Evolutionary conservation across 257 asterid species (phyloP).

Genomic region (Nicotiana tabacum): DNA sequence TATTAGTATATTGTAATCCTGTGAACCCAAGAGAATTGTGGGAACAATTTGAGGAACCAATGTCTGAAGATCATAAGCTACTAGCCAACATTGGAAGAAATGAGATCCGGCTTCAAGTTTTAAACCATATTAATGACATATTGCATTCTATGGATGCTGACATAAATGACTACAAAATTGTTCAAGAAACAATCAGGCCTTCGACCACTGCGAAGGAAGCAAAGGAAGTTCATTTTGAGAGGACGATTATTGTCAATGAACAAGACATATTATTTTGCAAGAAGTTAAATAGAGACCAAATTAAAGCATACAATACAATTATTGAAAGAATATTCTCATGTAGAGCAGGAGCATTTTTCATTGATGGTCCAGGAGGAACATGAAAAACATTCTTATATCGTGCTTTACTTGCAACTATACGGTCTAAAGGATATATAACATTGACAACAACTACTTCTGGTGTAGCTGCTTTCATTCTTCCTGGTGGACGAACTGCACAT

Average conservation of each 20-base stretch:
- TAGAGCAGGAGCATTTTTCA: too few relatives aligned
- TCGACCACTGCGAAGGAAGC: not conserved
- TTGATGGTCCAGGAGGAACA: too few relatives aligned
- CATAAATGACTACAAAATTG: not conserved
- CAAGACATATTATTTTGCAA: too few relatives aligned
- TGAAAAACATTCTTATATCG: too few relatives aligned
- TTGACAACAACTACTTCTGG: not conserved
- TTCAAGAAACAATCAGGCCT: not conserved
- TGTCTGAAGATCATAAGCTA: not conserved
- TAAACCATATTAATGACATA: not conserved
- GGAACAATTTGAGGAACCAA: not conserved
- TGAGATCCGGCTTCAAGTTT: too few relatives aligned
- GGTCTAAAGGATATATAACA: not conserved
- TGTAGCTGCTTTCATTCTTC: not conserved
- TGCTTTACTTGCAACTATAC: too few relatives aligned
- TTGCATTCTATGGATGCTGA: not conserved
- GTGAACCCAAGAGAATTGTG: not conserved
- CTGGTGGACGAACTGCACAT: not conserved
- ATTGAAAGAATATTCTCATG: too few relatives aligned
- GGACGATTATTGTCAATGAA: not conserved
- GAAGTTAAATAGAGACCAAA: too few relatives aligned
- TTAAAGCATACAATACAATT: too few relatives aligned
- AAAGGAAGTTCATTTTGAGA: not conserved
- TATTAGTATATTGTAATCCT: not conserved
- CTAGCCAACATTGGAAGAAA: not conserved